Evolutionary conservation across 164 flowering plant species (phyloP).

Genomic region (Cinnamomum micranthum): DNA sequence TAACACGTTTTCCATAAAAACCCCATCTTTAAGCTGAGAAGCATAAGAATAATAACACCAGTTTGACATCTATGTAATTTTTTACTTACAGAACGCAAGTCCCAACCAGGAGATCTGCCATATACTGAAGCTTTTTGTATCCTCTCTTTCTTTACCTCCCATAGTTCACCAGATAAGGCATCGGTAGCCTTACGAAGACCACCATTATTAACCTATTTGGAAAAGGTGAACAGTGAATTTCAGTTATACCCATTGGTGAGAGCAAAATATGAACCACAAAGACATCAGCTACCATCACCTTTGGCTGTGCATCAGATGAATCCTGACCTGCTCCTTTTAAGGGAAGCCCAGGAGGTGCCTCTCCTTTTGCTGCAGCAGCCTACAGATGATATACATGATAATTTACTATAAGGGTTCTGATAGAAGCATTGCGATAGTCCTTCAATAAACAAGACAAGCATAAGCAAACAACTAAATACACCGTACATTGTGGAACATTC

Average conservation of each 20-base stretch:
- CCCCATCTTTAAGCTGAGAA: too few species aligned
- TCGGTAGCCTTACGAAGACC: slow-evolving; percentile 69
- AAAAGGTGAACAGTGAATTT: slow-evolving; percentile 3
- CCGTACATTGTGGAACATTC: not conserved
- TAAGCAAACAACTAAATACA: not conserved
- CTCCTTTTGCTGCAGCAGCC: slow-evolving; percentile 98
- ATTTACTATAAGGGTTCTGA: not conserved
- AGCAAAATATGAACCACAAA: not conserved
- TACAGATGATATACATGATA: slow-evolving; percentile 15
- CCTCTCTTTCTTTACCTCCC: slow-evolving; percentile 86
- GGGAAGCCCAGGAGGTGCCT: slow-evolving; percentile 96
- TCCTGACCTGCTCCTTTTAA: slow-evolving; percentile 90
- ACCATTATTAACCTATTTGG: slow-evolving; percentile 58
- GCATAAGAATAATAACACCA: not conserved
- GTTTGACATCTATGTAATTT: not conserved
- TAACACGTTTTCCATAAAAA: too few species aligned
- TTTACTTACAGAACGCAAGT: slow-evolving; percentile 88
- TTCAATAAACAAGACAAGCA: not conserved
- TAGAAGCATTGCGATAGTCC: not conserved
- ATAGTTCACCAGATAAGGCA: slow-evolving; percentile 93
- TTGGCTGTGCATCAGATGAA: slow-evolving; percentile 74
- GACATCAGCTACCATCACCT: slow-evolving; percentile 34
- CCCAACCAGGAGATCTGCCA: slow-evolving; percentile 95
- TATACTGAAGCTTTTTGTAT: slow-evolving; percentile 63
- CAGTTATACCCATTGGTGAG: not conserved